A percentile compares a stretch with the other conserved stretches of the same genome.
phyloP scores from a whole-genome alignment of 2,329 filamentous ascomycete genomes.

The Colletotrichum viniferum region DNA sequence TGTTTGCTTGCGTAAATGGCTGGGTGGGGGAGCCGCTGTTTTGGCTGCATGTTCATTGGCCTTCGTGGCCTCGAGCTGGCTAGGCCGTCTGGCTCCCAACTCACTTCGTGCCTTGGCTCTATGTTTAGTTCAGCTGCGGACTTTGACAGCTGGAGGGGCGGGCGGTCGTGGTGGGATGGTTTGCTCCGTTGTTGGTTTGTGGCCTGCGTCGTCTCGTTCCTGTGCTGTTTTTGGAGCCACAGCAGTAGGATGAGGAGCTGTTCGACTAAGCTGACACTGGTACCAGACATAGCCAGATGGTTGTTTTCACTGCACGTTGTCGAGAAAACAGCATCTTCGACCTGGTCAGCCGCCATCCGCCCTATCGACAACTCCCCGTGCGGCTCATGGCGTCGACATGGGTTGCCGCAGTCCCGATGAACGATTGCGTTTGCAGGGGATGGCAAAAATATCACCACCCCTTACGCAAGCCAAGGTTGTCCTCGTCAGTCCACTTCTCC shows the following conservation, averaged over 20 bases:
- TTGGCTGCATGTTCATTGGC: background rate
- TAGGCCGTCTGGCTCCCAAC: background rate
- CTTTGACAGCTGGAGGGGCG: background rate
- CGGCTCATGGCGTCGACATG: constrained; percentile 3
- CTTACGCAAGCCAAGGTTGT: constrained; percentile 20
- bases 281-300: background rate
- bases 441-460: constrained; percentile 8
- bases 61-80: background rate
- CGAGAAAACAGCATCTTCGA: background rate
- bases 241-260: background rate
- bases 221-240: background rate
- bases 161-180: background rate
- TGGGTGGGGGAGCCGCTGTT: background rate
- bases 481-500: constrained; percentile 11
- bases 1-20: constrained; percentile 17
- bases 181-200: background rate
- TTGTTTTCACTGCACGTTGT: background rate
- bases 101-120: background rate
- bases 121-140: background rate
- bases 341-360: background rate
- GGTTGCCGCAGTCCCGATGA: background rate
- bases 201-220: background rate
- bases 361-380: background rate
- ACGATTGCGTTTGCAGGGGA: background rate
- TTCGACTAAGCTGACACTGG: background rate